phyloP scores from a whole-genome alignment of 140 eudicot species.

The Flaveria floridana region DNA sequence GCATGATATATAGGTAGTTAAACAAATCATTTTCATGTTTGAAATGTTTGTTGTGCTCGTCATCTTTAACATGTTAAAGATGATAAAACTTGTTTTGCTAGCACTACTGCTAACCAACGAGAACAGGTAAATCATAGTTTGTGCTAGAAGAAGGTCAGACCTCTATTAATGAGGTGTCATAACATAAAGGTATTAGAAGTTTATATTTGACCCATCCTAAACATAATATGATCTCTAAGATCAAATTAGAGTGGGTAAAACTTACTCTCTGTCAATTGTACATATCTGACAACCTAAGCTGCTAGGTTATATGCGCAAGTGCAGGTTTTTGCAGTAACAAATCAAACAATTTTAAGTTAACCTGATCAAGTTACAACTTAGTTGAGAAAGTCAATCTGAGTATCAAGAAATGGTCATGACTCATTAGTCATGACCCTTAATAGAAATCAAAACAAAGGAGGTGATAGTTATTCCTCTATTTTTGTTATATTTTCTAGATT shows the following conservation, averaged over 20 bases:
- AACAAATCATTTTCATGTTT: too few species aligned
- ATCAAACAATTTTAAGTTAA: neutral
- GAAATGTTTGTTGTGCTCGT: too few species aligned
- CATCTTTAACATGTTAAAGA: too few species aligned
- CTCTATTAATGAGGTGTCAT: too few species aligned
- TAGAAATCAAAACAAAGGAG: slow-evolving; percentile 6
- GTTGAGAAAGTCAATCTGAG: slow-evolving; percentile 7
- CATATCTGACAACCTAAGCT: slow-evolving; percentile 20
- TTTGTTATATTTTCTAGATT: neutral
- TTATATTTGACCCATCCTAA: neutral
- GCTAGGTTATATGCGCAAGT: neutral
- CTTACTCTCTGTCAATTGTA: slow-evolving; percentile 3
- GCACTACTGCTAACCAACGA: too few species aligned
- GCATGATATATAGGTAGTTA: too few species aligned
- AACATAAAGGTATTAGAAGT: neutral
- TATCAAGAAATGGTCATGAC: neutral
- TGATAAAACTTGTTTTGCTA: too few species aligned
- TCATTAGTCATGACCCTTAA: too few species aligned
- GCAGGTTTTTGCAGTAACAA: neutral
- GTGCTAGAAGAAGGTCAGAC: too few species aligned
- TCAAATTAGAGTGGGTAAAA: slow-evolving; percentile 11
- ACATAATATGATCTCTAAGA: neutral
- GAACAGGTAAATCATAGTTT: too few species aligned
- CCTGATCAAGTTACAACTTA: slow-evolving; percentile 8
- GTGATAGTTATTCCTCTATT: neutral